Evolutionary conservation across 176 grass and related monocot species (phyloP).

Genomic region (Areca catechu): DNA sequence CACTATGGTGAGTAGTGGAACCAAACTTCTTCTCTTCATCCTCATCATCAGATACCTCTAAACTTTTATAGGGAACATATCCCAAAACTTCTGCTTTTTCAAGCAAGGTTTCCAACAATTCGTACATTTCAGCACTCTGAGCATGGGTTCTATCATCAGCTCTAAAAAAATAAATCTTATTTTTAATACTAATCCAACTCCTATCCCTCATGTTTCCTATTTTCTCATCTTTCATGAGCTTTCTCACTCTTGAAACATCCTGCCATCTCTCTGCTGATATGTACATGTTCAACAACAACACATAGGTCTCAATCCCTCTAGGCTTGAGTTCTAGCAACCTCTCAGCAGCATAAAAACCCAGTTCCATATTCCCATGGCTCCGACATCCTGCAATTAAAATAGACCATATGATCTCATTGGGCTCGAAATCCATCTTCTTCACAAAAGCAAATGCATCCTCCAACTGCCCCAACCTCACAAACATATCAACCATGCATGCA

Average conservation of each 20-base stretch:
- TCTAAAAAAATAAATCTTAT: conserved; percentile 56
- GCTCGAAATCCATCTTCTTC: conserved; percentile 35
- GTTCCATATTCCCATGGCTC: conserved; percentile 62
- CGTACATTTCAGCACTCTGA: conserved; percentile 31
- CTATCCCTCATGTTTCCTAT: conserved; percentile 54
- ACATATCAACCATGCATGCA: conserved; percentile 84
- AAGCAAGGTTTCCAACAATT: conserved; percentile 48
- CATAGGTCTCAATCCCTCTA: conserved; percentile 62
- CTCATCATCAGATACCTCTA: conserved; percentile 38
- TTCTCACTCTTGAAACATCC: conserved; percentile 49
- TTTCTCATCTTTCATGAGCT: conserved; percentile 62
- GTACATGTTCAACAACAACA: conserved; percentile 81
- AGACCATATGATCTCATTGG: conserved; percentile 79
- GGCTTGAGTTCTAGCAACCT: conserved; percentile 60
- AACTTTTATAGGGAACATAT: conserved; percentile 64
- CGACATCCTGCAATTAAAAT: conserved; percentile 80
- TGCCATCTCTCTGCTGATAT: conserved; percentile 57
- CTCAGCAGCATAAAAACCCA: conserved; percentile 71
- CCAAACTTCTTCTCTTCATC: conserved; percentile 30
- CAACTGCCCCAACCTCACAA: conserved; percentile 52
- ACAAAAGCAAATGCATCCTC: conserved; percentile 75
- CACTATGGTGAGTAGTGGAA: conserved; percentile 61
- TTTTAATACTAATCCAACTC: conserved; percentile 82
- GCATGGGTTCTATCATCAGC: conserved; percentile 45
- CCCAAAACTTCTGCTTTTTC: conserved; percentile 50